Evolutionary conservation across 768 basidiomycete species (phyloP).

Genomic region (Terana coerulea): DNA sequence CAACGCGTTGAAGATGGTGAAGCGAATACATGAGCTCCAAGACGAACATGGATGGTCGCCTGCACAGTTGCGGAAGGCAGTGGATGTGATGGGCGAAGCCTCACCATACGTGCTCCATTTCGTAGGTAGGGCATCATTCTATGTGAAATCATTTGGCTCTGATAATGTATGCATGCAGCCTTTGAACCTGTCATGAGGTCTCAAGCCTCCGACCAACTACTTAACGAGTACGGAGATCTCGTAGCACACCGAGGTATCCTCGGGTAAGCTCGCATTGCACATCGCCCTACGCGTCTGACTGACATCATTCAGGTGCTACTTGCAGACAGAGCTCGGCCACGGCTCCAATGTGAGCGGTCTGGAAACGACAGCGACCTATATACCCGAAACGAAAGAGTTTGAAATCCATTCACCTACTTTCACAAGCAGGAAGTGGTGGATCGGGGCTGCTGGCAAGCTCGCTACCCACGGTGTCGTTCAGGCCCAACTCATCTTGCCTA

Average conservation of each 20-base stretch:
- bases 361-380: slow-evolving; percentile 75
- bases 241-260: slow-evolving; percentile 55
- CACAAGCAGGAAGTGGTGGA: slow-evolving; percentile 82
- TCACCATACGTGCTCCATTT: slow-evolving; percentile 45
- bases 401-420: slow-evolving; percentile 73
- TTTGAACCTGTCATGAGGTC: slow-evolving; percentile 67
- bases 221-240: slow-evolving; percentile 48
- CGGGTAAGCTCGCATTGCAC: slow-evolving; percentile 29
- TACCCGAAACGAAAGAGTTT: slow-evolving; percentile 63
- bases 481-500: slow-evolving; percentile 66
- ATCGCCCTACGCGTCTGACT: no score
- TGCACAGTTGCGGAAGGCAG: slow-evolving; percentile 44
- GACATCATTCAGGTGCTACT: slow-evolving; percentile 46
- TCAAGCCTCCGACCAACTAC: slow-evolving; percentile 54
- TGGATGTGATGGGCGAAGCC: slow-evolving; percentile 46
- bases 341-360: slow-evolving; percentile 66
- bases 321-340: slow-evolving; percentile 78
- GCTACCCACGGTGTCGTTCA: slow-evolving; percentile 76
- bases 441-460: slow-evolving; percentile 66
- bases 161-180: slow-evolving; percentile 25
- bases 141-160: slow-evolving; percentile 9
- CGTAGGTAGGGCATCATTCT: slow-evolving; percentile 24
- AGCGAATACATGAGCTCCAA: slow-evolving; percentile 56
- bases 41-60: slow-evolving; percentile 50
- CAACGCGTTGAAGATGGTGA: slow-evolving; percentile 50